Percentiles rank a stretch among this genome's conserved stretches.
Evolutionary conservation across 108 stramenopile genomes (phyloP).

Genomic region (Mediolabrus comicus): DNA sequence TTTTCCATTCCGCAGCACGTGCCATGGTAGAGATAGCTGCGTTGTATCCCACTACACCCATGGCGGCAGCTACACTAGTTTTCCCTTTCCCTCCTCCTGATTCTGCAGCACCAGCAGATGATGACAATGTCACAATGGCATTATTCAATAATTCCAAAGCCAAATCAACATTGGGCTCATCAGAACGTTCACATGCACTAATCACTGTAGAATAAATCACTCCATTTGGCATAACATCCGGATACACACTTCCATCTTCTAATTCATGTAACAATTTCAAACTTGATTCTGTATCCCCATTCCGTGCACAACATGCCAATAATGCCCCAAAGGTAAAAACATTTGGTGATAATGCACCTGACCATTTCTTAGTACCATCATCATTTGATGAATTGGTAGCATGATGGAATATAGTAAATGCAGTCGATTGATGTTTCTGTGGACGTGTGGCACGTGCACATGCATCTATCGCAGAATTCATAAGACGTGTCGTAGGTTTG

Average conservation of each 20-base stretch:
- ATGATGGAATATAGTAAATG: neutral
- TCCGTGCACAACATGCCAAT: constrained; percentile 68
- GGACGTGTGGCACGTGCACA: constrained; percentile 64
- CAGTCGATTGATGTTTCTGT: constrained; percentile 18
- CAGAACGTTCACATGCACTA: constrained; percentile 62
- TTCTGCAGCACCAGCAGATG: no score
- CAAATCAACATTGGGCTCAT: constrained; percentile 45
- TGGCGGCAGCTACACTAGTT: constrained; percentile 17
- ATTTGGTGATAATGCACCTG: constrained; percentile 53
- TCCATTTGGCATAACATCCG: constrained; percentile 57
- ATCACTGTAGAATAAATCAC: constrained; percentile 80
- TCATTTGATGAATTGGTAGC: neutral
- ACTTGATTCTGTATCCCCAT: constrained; percentile 50
- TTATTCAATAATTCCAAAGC: constrained; percentile 64
- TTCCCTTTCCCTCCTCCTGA: neutral
- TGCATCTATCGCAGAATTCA: constrained; percentile 81
- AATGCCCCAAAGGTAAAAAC: constrained; percentile 78
- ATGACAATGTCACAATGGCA: constrained; percentile 35
- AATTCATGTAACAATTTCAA: constrained; percentile 42
- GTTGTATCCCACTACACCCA: constrained; percentile 86
- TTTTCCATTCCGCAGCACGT: constrained; percentile 61
- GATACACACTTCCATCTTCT: constrained; percentile 29
- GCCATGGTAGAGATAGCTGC: constrained; percentile 78
- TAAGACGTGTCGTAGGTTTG: constrained; percentile 56
- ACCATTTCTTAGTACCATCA: constrained; percentile 1